Conservation (phyloP, 1,284 basidiomycete species). For the Apiotrichum porosum region DNA sequence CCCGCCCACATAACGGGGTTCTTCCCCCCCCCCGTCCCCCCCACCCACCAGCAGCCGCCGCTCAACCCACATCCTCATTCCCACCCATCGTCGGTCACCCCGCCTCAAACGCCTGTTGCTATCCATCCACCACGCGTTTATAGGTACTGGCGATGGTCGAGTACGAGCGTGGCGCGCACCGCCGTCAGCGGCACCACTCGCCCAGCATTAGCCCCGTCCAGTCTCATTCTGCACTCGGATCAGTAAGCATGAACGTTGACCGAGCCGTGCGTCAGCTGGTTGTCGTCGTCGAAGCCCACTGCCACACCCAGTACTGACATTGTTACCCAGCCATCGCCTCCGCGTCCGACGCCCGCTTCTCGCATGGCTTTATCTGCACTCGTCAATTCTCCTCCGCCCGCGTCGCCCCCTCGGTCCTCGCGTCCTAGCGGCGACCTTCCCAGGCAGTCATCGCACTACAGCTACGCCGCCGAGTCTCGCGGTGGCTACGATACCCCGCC, state of each 20-base stretch:
- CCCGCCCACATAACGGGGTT: too few relatives aligned
- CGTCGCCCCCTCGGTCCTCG: slow-evolving; percentile 8
- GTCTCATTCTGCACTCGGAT: slow-evolving; percentile 1
- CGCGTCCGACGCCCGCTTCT: slow-evolving; percentile 24
- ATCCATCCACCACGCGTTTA: too few relatives aligned
- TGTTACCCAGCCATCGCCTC: slow-evolving; percentile 9
- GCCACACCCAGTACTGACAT: too few relatives aligned
- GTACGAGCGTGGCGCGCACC: slow-evolving; percentile 9
- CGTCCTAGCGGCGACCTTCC: neutral
- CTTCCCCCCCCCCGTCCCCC: too few relatives aligned
- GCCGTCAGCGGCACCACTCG: slow-evolving; percentile 6
- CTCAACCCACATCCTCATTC: too few relatives aligned
- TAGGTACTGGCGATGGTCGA: slow-evolving; percentile 12
- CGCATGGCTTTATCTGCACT: slow-evolving; percentile 38
- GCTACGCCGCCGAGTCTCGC: neutral
- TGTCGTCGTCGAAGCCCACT: too few relatives aligned
- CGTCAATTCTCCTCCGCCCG: slow-evolving; percentile 36
- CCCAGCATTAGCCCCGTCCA: slow-evolving; percentile 13
- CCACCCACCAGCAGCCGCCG: too few relatives aligned
- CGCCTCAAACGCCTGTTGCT: too few relatives aligned
- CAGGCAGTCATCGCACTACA: slow-evolving; percentile 2
- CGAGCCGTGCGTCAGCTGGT: slow-evolving; percentile 6
- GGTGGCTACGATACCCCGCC: slow-evolving; percentile 1
- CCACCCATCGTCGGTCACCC: too few relatives aligned
- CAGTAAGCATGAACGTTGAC: slow-evolving; percentile 10